Conservation (phyloP, 768 basidiomycete species). For the Calvatia gigantea region DNA sequence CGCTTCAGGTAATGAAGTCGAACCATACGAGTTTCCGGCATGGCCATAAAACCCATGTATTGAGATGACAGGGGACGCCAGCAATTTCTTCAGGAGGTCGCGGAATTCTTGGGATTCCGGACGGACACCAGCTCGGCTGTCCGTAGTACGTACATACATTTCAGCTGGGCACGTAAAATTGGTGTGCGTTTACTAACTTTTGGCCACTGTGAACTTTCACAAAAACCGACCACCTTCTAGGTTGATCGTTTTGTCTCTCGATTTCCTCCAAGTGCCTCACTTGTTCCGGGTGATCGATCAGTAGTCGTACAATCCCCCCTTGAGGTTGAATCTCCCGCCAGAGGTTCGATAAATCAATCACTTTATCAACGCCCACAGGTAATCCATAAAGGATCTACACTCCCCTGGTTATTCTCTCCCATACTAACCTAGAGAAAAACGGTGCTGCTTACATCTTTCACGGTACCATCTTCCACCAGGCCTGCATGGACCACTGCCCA, state of each 20-base stretch:
- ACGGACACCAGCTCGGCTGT: slow-evolving; percentile 71
- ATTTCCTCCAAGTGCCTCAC: slow-evolving; percentile 60
- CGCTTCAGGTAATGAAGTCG: slow-evolving; percentile 64
- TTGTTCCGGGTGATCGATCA: slow-evolving; percentile 78
- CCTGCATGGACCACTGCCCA: slow-evolving; percentile 69
- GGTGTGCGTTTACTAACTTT: slow-evolving; percentile 47
- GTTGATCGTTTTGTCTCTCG: slow-evolving; percentile 36
- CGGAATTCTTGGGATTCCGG: slow-evolving; percentile 52
- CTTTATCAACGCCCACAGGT: slow-evolving; percentile 66
- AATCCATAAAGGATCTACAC: slow-evolving; percentile 79
- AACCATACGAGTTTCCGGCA: slow-evolving; percentile 74
- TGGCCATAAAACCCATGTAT: slow-evolving; percentile 87
- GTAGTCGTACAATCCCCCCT: slow-evolving; percentile 61
- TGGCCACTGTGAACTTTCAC: slow-evolving; percentile 79
- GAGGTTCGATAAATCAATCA: slow-evolving; percentile 63
- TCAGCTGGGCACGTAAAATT: background rate
- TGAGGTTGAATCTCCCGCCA: slow-evolving; percentile 49
- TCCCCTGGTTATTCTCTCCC: background rate
- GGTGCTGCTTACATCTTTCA: slow-evolving; percentile 64
- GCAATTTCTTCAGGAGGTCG: slow-evolving; percentile 46
- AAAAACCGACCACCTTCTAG: slow-evolving; percentile 68
- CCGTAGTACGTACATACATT: slow-evolving; percentile 17
- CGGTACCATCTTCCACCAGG: slow-evolving; percentile 64
- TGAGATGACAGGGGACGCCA: slow-evolving; percentile 51
- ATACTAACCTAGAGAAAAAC: background rate